phyloP scores from a whole-genome alignment of 441 rosid species.

The Gossypium armourianum region DNA sequence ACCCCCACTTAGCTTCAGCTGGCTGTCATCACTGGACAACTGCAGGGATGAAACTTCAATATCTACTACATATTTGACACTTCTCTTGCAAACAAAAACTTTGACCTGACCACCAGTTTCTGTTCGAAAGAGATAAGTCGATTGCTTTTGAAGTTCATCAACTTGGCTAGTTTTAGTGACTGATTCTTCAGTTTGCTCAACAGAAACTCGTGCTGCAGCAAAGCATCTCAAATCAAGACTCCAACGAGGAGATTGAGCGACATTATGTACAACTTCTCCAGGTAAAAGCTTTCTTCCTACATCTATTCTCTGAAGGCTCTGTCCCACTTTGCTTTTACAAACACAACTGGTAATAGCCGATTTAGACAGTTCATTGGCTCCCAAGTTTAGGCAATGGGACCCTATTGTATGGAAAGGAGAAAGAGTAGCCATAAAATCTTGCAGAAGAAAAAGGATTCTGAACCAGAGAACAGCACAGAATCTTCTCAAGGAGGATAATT shows the following conservation, averaged over 20 bases:
- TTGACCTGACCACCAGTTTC: constrained; percentile 54
- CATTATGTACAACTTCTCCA: constrained; percentile 20
- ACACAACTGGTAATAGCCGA: constrained; percentile 20
- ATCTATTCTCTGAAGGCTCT: constrained; percentile 20
- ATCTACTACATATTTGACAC: constrained; percentile 36
- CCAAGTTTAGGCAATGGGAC: constrained; percentile 26
- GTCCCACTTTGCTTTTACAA: constrained; percentile 20
- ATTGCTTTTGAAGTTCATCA: constrained; percentile 32
- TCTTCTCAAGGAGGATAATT: constrained; percentile 6
- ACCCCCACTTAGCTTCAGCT: constrained; percentile 51
- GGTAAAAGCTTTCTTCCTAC: constrained; percentile 21
- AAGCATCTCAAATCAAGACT: constrained; percentile 27
- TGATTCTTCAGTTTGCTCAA: constrained; percentile 29
- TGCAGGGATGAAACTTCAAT: constrained; percentile 52
- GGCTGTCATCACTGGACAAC: constrained; percentile 22
- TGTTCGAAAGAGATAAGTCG: constrained; percentile 54
- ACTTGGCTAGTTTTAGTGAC: constrained; percentile 27
- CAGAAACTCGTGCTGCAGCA: constrained; percentile 39
- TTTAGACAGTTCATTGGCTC: constrained; percentile 29
- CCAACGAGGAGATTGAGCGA: background rate
- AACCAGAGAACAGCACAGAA: constrained; percentile 11
- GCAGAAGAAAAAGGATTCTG: constrained; percentile 8
- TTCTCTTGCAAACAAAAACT: constrained; percentile 44
- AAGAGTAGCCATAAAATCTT: constrained; percentile 36
- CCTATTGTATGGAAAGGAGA: constrained; percentile 27